Evolutionary conservation across 2,329 filamentous ascomycete species (phyloP), one percentile per base, ranked within the genome.

Genomic region (Allantophomopsis lycopodina): DNA sequence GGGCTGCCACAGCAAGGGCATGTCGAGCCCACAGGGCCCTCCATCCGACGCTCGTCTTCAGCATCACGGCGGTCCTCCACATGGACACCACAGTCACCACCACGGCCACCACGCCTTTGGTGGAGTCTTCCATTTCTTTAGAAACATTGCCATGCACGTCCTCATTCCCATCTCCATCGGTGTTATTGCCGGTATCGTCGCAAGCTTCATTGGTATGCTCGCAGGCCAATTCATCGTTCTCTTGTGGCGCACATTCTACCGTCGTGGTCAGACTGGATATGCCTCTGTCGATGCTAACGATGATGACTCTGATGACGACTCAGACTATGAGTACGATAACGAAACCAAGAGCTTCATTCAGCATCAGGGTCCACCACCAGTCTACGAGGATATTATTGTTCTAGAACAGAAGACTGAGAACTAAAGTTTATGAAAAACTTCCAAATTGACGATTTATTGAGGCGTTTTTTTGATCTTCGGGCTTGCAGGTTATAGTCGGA

Each of bases 141-240:
- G 66, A 51, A 71, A 71, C 49, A 64, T 81, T 37, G 64, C 71
- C 45, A 63, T 74, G 31, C 73, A 79, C 44, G 68, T 86, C 35
- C 56, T 85, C 36, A 63, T 85, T 32, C 81, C 82, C 2, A 65
- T 84, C 39, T 60, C 81, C 39, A 68, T 84, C 46, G 82, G 82
- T 42, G 68, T 85, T 46, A 67, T 75, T 17, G 76, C 78, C 35
- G 82, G 81, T 52, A 69, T 84, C 40, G 66, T 68, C 21, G 75
- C 79, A 46, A 80, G 79, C 57, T 56, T 83, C 32, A 54, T 84
- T 36, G 79, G 76, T 40, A 79, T 85, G 69, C 60, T 77, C 42
- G 56, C 80, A 32, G 79, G 78, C 45, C 76, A 72, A 38, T 49
- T 79, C 39, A 63, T 76, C 40, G 68, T 79, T 38, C 73, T 71